Base-by-base conservation (phyloP, 2,329 filamentous ascomycete species). In the Elsinoe arachidis region DNA sequence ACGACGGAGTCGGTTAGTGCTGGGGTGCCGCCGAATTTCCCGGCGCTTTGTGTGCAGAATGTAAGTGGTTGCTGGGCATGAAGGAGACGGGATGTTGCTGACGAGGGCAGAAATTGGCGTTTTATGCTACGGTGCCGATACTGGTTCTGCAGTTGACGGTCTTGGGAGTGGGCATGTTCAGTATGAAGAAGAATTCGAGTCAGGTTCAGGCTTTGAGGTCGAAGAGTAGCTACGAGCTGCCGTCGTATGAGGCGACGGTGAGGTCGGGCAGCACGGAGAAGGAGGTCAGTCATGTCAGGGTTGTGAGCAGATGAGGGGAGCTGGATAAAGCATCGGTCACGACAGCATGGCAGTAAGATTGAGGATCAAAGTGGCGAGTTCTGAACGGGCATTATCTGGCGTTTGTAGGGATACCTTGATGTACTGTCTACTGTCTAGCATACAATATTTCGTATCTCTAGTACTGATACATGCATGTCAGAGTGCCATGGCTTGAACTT, bases 1-100 rank as follows among this genome's bases (percentile, higher is more conserved):
- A 67, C 17, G 58, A 62, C 41, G 2, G 41, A 43, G 14, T 35
- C 54, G 15, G 54, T 56, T 43, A 56, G 39, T 30, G 43, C 43
- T 4, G 54, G 54, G 11, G n/a, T 56, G 19, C 54, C 54, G 14
- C n/a, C 39, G 5, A 46, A 56, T 33, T 56, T 56, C 37, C 39
- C 54, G 14, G 21, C 54, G 15, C 19, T 56, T 6, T 56, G 54
- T 21, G 17, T 43, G 23, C 39, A 56, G 54, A 56, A 46, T 30
- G 54, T 56, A 33, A 39, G 54, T 26, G 4, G 11, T 5, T 10
- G 21, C 9, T 14, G 19, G 17, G n/a, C 23, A 21, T 17, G 39
- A 2, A 17, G 2, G 26, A 12, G n/a, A n/a, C 11, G 5, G 23
- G 26, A 26, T 41, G 14, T 2, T 17, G 35, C 34, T 53, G 34